A percentile compares a stretch with the other conserved stretches of the same genome.
Conservation (phyloP, 1,284 basidiomycete species). For the Leccinum angustisporum region DNA sequence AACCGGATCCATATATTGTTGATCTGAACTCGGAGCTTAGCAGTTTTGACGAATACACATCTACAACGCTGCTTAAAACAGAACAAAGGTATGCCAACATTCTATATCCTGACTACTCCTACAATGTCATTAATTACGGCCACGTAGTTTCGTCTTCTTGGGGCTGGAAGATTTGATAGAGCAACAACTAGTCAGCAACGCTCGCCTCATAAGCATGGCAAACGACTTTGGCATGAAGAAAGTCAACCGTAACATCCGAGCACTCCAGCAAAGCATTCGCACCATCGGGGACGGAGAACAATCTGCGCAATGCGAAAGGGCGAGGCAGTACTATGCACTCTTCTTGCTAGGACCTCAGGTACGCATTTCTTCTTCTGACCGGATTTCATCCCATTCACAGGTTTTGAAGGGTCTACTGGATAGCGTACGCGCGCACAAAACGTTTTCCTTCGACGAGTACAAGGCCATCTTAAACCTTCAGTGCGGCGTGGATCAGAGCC, state of each 20-base stretch:
- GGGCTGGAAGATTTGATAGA: conserved; percentile 90
- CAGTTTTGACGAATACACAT: conserved; percentile 73
- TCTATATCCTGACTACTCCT: conserved; percentile 6
- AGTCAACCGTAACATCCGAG: conserved; percentile 87
- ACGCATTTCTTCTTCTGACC: conserved; percentile 24
- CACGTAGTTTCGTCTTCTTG: conserved; percentile 76
- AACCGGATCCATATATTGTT: conserved; percentile 88
- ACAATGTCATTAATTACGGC: conserved; percentile 4
- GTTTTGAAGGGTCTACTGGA: conserved; percentile 71
- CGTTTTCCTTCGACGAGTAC: conserved; percentile 87
- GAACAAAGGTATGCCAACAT: conserved; percentile 61
- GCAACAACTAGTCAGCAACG: conserved; percentile 75
- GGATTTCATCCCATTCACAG: conserved; percentile 1
- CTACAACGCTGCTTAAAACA: conserved; percentile 56
- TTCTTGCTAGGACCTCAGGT: conserved; percentile 77
- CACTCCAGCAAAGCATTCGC: conserved; percentile 91
- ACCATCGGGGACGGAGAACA: conserved; percentile 64
- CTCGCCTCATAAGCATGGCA: conserved; percentile 67
- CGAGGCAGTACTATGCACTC: conserved; percentile 80
- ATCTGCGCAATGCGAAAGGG: conserved; percentile 72
- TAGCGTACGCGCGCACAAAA: conserved; percentile 58
- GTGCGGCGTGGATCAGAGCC: conserved; percentile 71
- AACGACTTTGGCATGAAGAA: conserved; percentile 86
- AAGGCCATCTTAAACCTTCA: conserved; percentile 86
- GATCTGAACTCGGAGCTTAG: conserved; percentile 86